phyloP scores from a whole-genome alignment of 257 asterid species.

The Linderniella brevidens region DNA sequence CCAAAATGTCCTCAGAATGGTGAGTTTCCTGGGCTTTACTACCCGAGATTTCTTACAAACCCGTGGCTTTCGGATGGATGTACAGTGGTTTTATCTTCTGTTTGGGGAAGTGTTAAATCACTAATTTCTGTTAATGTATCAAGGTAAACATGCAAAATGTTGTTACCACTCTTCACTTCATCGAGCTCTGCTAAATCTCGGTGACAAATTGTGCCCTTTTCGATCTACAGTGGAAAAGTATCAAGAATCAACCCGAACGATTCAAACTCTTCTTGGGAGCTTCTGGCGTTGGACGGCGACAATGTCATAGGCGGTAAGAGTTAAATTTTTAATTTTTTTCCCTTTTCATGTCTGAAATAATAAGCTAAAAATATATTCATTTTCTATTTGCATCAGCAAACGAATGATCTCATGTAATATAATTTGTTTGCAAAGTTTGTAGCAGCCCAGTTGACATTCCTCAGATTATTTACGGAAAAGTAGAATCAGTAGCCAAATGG shows the following conservation, averaged over 20 bases:
- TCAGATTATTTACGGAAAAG: slow-evolving; percentile 59
- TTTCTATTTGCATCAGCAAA: neutral
- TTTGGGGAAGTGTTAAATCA: slow-evolving; percentile 67
- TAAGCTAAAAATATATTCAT: too few species aligned
- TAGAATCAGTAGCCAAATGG: slow-evolving; percentile 33
- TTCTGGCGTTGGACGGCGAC: slow-evolving; percentile 59
- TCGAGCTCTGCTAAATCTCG: neutral
- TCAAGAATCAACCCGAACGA: slow-evolving; percentile 46
- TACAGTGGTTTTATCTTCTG: slow-evolving; percentile 54
- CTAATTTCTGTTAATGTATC: slow-evolving; percentile 45
- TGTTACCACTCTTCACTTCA: neutral
- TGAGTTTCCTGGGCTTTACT: slow-evolving; percentile 76
- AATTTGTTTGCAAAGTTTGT: slow-evolving; percentile 26
- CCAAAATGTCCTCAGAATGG: slow-evolving; percentile 70
- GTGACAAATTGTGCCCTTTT: neutral
- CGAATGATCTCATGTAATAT: neutral
- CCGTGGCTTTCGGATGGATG: slow-evolving; percentile 94
- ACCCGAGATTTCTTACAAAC: slow-evolving; percentile 24
- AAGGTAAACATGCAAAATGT: slow-evolving; percentile 29
- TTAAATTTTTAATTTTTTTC: neutral
- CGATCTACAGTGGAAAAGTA: slow-evolving; percentile 49
- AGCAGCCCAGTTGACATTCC: slow-evolving; percentile 72
- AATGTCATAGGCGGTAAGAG: slow-evolving; percentile 51
- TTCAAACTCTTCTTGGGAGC: slow-evolving; percentile 57
- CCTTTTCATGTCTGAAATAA: too few species aligned